phyloP scores from a whole-genome alignment of 2,329 filamentous ascomycete genomes.

The Escovopsis sp. region DNA sequence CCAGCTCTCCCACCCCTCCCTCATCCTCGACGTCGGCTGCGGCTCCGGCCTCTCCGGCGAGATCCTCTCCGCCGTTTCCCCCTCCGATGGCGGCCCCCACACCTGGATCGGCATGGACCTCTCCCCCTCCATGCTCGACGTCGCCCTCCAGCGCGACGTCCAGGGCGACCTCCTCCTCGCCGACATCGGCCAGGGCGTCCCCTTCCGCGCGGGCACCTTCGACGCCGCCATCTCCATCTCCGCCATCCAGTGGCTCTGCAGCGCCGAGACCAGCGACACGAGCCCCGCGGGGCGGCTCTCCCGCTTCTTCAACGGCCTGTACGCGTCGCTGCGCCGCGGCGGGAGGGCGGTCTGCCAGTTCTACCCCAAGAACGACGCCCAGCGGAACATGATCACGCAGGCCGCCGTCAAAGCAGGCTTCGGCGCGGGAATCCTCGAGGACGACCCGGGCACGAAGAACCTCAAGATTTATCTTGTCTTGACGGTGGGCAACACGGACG shows the following conservation, averaged over 20 bases:
- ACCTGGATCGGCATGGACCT: constrained; percentile 97
- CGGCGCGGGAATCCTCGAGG: constrained; percentile 84
- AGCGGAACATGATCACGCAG: constrained; percentile 79
- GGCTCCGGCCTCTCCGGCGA: constrained; percentile 89
- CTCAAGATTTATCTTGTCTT: constrained; percentile 91
- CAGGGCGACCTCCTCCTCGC: constrained; percentile 89
- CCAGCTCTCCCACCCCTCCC: constrained; percentile 58
- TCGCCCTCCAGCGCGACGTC: constrained; percentile 79
- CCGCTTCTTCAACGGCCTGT: constrained; percentile 86
- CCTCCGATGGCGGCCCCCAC: constrained; percentile 68
- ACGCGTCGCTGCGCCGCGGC: constrained; percentile 67
- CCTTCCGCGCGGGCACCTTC: constrained; percentile 82
- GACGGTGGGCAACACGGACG: constrained; percentile 56
- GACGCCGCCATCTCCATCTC: constrained; percentile 91
- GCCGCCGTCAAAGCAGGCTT: constrained; percentile 91
- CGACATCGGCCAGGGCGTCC: constrained; percentile 89
- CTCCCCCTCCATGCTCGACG: constrained; percentile 87
- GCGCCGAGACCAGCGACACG: constrained; percentile 79
- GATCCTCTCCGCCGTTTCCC: constrained; percentile 61
- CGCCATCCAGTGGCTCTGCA: constrained; percentile 97
- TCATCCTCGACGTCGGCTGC: constrained; percentile 94
- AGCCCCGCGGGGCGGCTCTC: constrained; percentile 61
- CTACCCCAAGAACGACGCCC: constrained; percentile 88
- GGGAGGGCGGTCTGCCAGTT: constrained; percentile 92
- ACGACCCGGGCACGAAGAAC: constrained; percentile 93